Evolutionary conservation across 208 protist species (phyloP), one percentile per base, ranked within the genome.

Genomic region (Novymonas esmeraldas): DNA sequence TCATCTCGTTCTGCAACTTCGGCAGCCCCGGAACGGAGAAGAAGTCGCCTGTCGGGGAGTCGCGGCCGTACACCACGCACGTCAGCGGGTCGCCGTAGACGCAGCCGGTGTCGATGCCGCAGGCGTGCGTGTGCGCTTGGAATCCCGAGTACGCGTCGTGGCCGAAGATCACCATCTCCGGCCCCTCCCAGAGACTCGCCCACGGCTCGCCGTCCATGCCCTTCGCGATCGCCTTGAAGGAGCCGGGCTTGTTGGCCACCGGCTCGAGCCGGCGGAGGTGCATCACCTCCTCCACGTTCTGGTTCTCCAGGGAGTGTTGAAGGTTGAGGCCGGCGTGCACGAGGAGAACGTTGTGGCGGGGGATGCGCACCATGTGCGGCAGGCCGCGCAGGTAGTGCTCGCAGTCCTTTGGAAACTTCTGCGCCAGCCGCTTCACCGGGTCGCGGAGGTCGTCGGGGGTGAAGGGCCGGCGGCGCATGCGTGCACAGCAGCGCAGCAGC

Each of bases 91-190:
- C 65, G 41, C 93, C 93, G 65, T 97, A 97, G 22, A 93, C 89
- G 52, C 93, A 97, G 44, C 93, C 93, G 16, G 89, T 96, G 66
- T 97, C 93, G 61, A 97, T 89, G 64, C 93, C 93, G 41, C 67
- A 82, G 29, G 89, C 89, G 58, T 82, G 77, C n/a, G 76, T 65
- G 48, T 92, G 73, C 22, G 70, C 33, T 71, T 97, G 93, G 34
- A 96, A 88, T 34, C 89, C 89, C 18, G 76, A 66, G 52, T 71
- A 78, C 18, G 93, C 93, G 62, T 95, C 93, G 76, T 97, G 93
- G 11, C 93, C 93, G 60, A 97, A 97, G 33, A 97, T 76, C 31
- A 97, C 80, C 44, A 63, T 78, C 64, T 95, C 87, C 5, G 92
- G 92, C 9, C 92, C 92, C 11, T 77, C 65, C 86, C 88, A 97